Evolutionary conservation across 768 basidiomycete genomes (phyloP), one percentile per base, ranked within the genome.

Genomic region (Arthromyces matolae): DNA sequence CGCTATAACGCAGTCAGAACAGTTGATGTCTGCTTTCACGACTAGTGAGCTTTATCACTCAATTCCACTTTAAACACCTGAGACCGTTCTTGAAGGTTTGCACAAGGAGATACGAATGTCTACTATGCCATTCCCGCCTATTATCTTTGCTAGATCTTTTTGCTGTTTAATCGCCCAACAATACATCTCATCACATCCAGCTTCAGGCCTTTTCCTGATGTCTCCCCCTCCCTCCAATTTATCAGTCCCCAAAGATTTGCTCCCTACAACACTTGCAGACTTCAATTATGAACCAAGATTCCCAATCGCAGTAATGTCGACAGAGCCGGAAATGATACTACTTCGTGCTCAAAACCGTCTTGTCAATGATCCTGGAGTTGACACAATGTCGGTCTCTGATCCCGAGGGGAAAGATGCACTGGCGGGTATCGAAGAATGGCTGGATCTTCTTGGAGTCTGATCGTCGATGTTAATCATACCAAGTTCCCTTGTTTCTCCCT

Each of bases 131-230:
- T 83, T 82, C 51, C 77, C 81, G 0, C 82, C 82, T 1, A 71
- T 84, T 24, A 66, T 84, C 29, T 66, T 83, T 51, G 75, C 81
- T 2, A 71, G 72, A 20, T 69, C 70, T 5, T 54, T 67, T 4
- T 70, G 72, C 8, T 72, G 80, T 45, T 67, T 86, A 28, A 72
- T 88, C 44, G 76, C 81, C 7, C 81, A 88, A 60, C 71, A 78
- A 18, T 88, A 84, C 60, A 77, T 88, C 51, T 84, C 81, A 2
- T 84, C 82, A 18, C 65, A 85, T 55, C 83, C 85, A 2, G 80
- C 80, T 5, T 69, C 73, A 4, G 85, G 76, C 0, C 67, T 88
- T 40, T 71, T 84, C 48, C 69, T 87, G n/a, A 72, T 84, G 25
- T 76, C 77, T 19, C 81, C 79, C 8, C 80, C 80, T 1, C 39